phyloP scores from a whole-genome alignment of 805 yeast species.

The Saccharomyces mikatae region DNA sequence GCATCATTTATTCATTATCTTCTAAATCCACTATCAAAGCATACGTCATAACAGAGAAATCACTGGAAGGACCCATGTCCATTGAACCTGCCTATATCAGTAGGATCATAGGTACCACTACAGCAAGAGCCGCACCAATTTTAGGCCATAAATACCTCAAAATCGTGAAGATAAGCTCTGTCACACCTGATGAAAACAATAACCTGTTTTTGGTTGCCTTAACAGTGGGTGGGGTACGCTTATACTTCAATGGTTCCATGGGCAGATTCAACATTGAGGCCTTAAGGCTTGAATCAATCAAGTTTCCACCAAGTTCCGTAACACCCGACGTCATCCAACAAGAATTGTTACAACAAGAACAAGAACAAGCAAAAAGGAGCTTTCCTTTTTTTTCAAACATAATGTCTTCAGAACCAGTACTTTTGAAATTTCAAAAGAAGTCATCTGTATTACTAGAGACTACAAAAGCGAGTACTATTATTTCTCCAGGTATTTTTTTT shows the following conservation, averaged over 20 bases:
- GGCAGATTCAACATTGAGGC: constrained; percentile 32
- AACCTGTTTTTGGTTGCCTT: constrained; percentile 69
- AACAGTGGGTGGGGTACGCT: constrained; percentile 76
- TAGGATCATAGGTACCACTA: constrained; percentile 35
- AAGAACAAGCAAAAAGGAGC: constrained; percentile 31
- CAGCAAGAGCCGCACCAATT: constrained; percentile 46
- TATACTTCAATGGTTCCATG: constrained; percentile 43
- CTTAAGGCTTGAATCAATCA: constrained; percentile 41
- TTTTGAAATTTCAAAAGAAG: constrained; percentile 46
- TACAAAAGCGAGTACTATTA: constrained; percentile 48
- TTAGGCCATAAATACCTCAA: constrained; percentile 48
- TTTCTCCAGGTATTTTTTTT: constrained; percentile 82
- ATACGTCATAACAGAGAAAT: constrained; percentile 44
- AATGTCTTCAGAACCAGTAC: constrained; percentile 25
- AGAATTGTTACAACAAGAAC: constrained; percentile 33
- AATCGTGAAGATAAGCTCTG: constrained; percentile 40
- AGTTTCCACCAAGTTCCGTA: constrained; percentile 51
- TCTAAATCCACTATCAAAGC: constrained; percentile 75
- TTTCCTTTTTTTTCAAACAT: constrained; percentile 24
- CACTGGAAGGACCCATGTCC: constrained; percentile 35
- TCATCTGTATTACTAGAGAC: constrained; percentile 48
- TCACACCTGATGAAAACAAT: constrained; percentile 51
- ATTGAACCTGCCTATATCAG: constrained; percentile 33
- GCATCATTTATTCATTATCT: constrained; percentile 71
- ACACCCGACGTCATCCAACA: constrained; percentile 28